These are phyloP conservation scores for Bolboschoenus planiculmis DNA, from an alignment of 176 grass and related monocot genomes.

Conservation along the genomic window DNA sequence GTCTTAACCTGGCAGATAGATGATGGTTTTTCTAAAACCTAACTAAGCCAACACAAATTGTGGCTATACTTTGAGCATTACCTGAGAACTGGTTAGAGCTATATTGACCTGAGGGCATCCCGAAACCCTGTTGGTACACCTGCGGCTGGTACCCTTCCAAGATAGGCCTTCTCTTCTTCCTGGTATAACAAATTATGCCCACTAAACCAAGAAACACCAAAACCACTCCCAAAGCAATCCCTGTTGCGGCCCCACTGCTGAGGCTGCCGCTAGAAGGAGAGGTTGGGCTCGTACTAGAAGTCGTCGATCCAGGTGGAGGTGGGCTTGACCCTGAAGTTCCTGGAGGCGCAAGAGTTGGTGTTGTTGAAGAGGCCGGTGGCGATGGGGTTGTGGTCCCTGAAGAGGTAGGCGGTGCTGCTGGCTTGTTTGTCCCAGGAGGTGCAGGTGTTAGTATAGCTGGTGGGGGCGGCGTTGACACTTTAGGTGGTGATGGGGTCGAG, in stretches of 20 bases:
- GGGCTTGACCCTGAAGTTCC: neutral
- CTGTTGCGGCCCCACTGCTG: constrained; percentile 31
- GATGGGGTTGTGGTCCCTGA: constrained; percentile 21
- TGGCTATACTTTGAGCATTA: constrained; percentile 9
- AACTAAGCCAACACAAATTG: neutral
- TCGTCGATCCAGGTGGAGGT: neutral
- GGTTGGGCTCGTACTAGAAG: neutral
- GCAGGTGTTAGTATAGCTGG: neutral
- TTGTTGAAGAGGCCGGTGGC: neutral
- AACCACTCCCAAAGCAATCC: constrained; percentile 36
- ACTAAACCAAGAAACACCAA: constrained; percentile 39
- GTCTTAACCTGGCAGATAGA: neutral
- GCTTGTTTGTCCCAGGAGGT: constrained; percentile 15
- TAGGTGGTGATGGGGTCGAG: constrained; percentile 7
- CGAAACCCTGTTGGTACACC: constrained; percentile 51
- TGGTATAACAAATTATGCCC: constrained; percentile 44
- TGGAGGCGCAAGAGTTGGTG: constrained; percentile 21
- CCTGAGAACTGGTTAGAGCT: constrained; percentile 53
- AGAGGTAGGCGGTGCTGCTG: constrained; percentile 19
- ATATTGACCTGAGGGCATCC: constrained; percentile 29
- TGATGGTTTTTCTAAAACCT: neutral
- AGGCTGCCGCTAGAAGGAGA: constrained; percentile 27
- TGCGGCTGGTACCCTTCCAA: constrained; percentile 27
- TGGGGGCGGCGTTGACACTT: constrained; percentile 23
- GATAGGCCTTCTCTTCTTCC: constrained; percentile 28